Evolutionary conservation across 108 stramenopile species (phyloP).

Genomic region (Parietichytrium sp.): DNA sequence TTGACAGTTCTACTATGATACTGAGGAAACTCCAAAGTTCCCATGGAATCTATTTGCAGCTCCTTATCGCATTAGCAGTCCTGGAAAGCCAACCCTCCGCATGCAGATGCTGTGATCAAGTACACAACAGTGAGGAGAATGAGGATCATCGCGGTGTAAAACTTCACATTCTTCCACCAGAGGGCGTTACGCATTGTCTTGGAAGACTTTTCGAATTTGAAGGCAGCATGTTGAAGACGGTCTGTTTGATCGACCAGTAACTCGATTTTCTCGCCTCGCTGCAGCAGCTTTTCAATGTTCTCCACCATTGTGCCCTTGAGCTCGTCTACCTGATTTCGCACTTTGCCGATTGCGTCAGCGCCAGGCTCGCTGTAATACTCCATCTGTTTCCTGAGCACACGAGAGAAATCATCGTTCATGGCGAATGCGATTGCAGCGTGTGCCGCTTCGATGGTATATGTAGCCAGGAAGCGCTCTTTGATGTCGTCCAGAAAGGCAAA

Average conservation of each 20-base stretch:
- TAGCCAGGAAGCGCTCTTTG: constrained; percentile 54
- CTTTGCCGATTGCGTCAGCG: constrained; percentile 70
- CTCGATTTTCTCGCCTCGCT: constrained; percentile 96
- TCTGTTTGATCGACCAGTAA: constrained; percentile 96
- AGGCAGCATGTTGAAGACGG: constrained; percentile 82
- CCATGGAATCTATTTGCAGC: no score
- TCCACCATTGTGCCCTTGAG: constrained; percentile 92
- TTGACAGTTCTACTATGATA: no score
- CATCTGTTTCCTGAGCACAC: constrained; percentile 51
- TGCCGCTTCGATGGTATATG: constrained; percentile 46
- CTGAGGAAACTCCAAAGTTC: no score
- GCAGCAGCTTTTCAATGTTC: constrained; percentile 90
- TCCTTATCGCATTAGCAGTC: no score
- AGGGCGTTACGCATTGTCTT: constrained; percentile 72
- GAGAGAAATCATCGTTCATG: constrained; percentile 55
- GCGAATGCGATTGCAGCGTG: constrained; percentile 54
- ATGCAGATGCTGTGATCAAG: no score
- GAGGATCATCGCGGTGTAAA: constrained; percentile 56
- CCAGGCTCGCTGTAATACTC: constrained; percentile 76
- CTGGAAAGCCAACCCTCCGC: no score
- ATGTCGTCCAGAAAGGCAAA: constrained; percentile 65
- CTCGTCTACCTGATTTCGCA: constrained; percentile 86
- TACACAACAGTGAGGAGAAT: constrained; percentile 64
- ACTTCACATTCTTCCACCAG: constrained; percentile 81
- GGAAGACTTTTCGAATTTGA: constrained; percentile 80